Evolutionary conservation across 2,329 filamentous ascomycete genomes (phyloP).

Genomic region (Emericellopsis cladophorae): DNA sequence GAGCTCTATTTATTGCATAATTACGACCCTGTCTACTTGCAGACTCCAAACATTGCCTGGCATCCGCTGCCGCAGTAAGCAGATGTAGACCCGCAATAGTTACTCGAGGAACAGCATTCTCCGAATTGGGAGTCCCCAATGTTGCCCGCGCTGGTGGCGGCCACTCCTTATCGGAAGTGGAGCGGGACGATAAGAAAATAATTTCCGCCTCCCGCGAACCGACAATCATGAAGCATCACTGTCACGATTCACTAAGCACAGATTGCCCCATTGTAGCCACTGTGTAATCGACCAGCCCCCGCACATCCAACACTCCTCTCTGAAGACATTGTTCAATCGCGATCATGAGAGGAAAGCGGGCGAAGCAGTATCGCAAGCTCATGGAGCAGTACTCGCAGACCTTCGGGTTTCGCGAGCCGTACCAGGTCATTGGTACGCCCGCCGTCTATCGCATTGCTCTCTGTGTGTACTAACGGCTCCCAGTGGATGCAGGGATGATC

Average conservation of each 20-base stretch:
- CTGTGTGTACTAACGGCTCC: conserved; percentile 7
- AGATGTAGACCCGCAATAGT: neutral
- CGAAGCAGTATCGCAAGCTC: conserved; percentile 59
- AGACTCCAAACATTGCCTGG: neutral
- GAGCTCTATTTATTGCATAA: neutral
- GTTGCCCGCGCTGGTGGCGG: too few species aligned
- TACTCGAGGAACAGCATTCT: neutral
- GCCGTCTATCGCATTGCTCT: neutral
- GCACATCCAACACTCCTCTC: too few species aligned
- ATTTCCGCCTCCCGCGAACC: too few species aligned
- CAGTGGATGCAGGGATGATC: conserved; percentile 76
- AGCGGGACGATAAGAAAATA: too few species aligned
- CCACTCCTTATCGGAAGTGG: too few species aligned
- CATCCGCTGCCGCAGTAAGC: neutral
- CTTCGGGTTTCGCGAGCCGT: conserved; percentile 87
- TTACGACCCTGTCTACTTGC: neutral
- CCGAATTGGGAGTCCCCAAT: too few species aligned
- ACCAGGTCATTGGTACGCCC: conserved; percentile 62
- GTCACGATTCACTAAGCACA: too few species aligned
- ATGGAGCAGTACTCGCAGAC: conserved; percentile 83
- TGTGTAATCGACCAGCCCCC: too few species aligned
- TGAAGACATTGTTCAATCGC: neutral
- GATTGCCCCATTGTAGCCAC: too few species aligned
- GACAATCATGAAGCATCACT: too few species aligned
- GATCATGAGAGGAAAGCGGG: conserved; percentile 37